Evolutionary conservation across 1,139 yeast genomes (phyloP).

Genomic region (Hyphopichia khmerensis): DNA sequence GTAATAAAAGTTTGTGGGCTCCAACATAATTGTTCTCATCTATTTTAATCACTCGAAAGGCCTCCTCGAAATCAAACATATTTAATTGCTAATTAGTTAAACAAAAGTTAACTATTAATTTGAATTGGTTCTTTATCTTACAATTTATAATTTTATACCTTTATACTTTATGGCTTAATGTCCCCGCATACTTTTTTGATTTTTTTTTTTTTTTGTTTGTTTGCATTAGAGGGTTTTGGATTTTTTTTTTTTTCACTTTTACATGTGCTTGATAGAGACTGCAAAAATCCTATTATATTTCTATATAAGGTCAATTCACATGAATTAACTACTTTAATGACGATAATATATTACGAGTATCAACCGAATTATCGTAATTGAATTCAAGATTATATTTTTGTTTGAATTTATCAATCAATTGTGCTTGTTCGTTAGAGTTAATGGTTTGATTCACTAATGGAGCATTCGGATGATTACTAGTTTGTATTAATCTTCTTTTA

Average conservation of each 20-base stretch:
- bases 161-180: too few relatives aligned
- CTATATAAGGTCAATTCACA: background rate
- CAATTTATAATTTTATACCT: too few relatives aligned
- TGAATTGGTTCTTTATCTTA: too few relatives aligned
- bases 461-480: background rate
- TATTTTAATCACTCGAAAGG: slow-evolving; percentile 31
- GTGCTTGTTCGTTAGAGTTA: background rate
- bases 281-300: background rate
- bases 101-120: too few relatives aligned
- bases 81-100: background rate
- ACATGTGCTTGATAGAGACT: background rate
- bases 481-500: background rate
- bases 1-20: slow-evolving; percentile 37
- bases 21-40: slow-evolving; percentile 33
- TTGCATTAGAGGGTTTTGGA: too few relatives aligned
- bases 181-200: too few relatives aligned
- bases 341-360: background rate
- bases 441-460: background rate
- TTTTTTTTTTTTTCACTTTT: too few relatives aligned
- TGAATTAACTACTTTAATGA: background rate
- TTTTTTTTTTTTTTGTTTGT: too few relatives aligned
- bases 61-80: slow-evolving; percentile 34
- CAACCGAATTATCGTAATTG: background rate
- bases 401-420: background rate
- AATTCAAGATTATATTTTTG: background rate